These are phyloP conservation scores for Trypanosomatidae sp. DNA, from an alignment of 208 protist species.

Conservation along the genomic window DNA sequence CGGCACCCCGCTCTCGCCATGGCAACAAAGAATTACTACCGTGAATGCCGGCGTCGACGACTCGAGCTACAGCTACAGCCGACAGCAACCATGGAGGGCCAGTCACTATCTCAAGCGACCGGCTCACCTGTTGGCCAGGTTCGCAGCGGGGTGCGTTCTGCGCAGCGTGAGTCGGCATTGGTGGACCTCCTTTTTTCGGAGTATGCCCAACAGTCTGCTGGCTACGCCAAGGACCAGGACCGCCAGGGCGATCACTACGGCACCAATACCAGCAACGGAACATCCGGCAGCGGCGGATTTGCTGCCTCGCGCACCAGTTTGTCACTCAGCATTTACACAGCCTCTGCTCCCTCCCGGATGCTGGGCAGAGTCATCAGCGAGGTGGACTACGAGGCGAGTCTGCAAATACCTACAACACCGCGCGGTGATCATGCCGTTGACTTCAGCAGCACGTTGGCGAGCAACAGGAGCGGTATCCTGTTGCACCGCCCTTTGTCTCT, in stretches of 20 bases:
- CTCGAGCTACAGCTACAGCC: conserved; percentile 22
- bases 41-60: conserved; percentile 25
- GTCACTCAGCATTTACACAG: conserved; percentile 7
- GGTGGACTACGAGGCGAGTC: not conserved
- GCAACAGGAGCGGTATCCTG: conserved; percentile 7
- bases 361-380: not conserved
- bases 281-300: not conserved
- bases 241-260: not conserved
- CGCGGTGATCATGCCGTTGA: not conserved
- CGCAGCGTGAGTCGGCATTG: conserved; percentile 16
- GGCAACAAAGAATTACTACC: conserved; percentile 74
- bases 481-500: not conserved
- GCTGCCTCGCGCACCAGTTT: conserved; percentile 2
- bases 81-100: conserved; percentile 9
- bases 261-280: not conserved
- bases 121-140: not conserved
- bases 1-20: conserved; percentile 83
- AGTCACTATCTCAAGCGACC: not conserved
- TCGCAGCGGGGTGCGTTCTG: not conserved
- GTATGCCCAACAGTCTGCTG: conserved; percentile 25
- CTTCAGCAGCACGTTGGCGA: not conserved
- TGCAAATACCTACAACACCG: not conserved
- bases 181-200: conserved; percentile 29
- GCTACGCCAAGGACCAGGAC: conserved; percentile 11
- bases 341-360: not conserved